Base-by-base conservation (phyloP, 1,284 basidiomycete genomes). In the Leccinum pachyderme region DNA sequence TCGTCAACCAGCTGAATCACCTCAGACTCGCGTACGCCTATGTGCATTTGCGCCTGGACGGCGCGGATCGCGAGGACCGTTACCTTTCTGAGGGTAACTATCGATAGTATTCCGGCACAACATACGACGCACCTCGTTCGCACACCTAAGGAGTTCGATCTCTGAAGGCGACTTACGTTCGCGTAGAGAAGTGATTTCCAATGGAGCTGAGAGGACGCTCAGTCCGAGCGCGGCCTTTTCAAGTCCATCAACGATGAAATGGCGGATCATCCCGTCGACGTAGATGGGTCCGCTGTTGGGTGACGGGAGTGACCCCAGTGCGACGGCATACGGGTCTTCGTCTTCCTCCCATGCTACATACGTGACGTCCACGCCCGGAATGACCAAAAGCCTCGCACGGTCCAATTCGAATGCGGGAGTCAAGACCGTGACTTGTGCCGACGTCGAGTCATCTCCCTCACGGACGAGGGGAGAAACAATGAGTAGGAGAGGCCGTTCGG, bases 321-420 rank as follows among this genome's bases (percentile, higher is more conserved):
- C 81, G 12, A 79, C 71, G 4, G 76, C 63, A 64, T 87, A 95
- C 0, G 92, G 91, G 63, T 81, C 76, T 33, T 78, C 81, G 51
- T 86, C 82, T 69, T 95, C 93, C 9, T 81, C 75, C 91, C 92
- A 95, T 54, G 83, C 76, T 5, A 85, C 73, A 64, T 80, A 93
- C 4, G 71, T 68, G 28, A 86, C 72, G 0, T 69, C 61, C 1
- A 68, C 59, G 9, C 65, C 69, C 8, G 84, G 83, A 22, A 93
- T 69, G 2, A 74, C 66, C 8, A 91, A 75, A 32, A 78, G 63
- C 61, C 77, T 82, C 0, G 91, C 90, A 41, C 92, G 81, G 0
- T 83, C 80, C 11, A 80, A 77, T 70, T 95, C 92, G 58, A 95
- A 95, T 48, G 78, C 75, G 0, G 92, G 91, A 0, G 90, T 89